Percentiles rank a stretch among this genome's conserved stretches.
Evolutionary conservation across 805 yeast genomes (phyloP).

Genomic region (Candida xyloterini): DNA sequence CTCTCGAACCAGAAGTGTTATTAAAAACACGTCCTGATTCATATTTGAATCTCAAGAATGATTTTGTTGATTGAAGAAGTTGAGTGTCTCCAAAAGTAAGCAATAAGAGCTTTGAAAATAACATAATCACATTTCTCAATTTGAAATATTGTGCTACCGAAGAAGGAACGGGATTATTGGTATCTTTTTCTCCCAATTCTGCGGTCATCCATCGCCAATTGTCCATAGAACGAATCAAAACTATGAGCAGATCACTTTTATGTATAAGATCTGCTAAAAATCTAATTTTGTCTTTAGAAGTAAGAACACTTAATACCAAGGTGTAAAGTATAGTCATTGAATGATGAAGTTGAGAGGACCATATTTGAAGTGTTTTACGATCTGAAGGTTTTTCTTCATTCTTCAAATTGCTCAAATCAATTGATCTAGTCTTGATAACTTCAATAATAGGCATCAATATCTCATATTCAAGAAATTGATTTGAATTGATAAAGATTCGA

Average conservation of each 20-base stretch:
- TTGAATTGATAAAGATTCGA: conserved; percentile 25
- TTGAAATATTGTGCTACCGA: conserved; percentile 34
- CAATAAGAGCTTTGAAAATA: conserved; percentile 52
- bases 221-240: conserved; percentile 51
- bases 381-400: conserved; percentile 18
- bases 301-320: conserved; percentile 13
- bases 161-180: conserved; percentile 4
- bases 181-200: conserved; percentile 23
- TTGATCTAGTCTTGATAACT: conserved; percentile 13
- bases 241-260: conserved; percentile 39
- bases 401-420: conserved; percentile 19
- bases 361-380: conserved; percentile 9
- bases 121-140: conserved; percentile 52
- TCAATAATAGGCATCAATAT: conserved; percentile 15
- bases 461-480: conserved; percentile 18
- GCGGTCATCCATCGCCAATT: conserved; percentile 58
- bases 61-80: conserved; percentile 41
- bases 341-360: conserved; percentile 30
- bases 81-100: conserved; percentile 61
- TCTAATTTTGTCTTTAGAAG: conserved; percentile 8
- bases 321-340: conserved; percentile 29
- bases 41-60: conserved; percentile 42
- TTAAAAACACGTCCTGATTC: conserved; percentile 18
- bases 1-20: conserved; percentile 1
- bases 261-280: conserved; percentile 13